These are phyloP conservation scores for Fusarium xylarioides DNA, from an alignment of 2,329 filamentous ascomycete genomes.

Conservation along the genomic window DNA sequence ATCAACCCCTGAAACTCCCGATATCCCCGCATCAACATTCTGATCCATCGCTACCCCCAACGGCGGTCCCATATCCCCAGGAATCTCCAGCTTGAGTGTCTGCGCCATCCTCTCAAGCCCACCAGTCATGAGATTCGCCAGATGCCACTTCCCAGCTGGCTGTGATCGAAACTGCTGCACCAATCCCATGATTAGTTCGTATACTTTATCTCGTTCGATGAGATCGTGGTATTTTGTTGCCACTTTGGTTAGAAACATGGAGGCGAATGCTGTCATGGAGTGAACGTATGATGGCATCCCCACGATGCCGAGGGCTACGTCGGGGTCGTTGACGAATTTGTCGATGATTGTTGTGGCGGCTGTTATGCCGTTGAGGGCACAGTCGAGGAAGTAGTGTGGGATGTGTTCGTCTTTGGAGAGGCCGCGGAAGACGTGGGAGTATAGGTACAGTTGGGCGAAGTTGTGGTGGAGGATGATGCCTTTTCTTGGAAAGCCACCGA, in stretches of 20 bases:
- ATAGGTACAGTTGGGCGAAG: slow-evolving; percentile 52
- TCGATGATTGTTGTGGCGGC: slow-evolving; percentile 54
- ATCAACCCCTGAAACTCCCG: slow-evolving; percentile 2
- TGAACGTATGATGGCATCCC: slow-evolving; percentile 61
- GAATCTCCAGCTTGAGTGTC: slow-evolving; percentile 4
- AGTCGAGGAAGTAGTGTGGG: slow-evolving; percentile 43
- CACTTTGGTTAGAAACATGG: slow-evolving; percentile 58
- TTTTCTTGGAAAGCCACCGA: slow-evolving; percentile 50
- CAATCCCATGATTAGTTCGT: slow-evolving; percentile 49
- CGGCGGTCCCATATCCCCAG: background rate
- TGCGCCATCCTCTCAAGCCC: slow-evolving; percentile 48
- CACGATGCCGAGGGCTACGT: slow-evolving; percentile 48
- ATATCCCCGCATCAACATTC: background rate
- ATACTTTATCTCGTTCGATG: slow-evolving; percentile 49
- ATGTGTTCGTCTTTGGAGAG: slow-evolving; percentile 41
- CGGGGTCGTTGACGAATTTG: slow-evolving; percentile 51
- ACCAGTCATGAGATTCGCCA: slow-evolving; percentile 56
- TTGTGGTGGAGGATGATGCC: slow-evolving; percentile 50
- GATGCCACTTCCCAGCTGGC: slow-evolving; percentile 54
- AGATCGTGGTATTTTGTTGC: slow-evolving; percentile 53
- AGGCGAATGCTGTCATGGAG: slow-evolving; percentile 62
- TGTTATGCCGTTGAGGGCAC: slow-evolving; percentile 39
- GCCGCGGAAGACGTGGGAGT: slow-evolving; percentile 51
- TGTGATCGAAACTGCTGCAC: slow-evolving; percentile 51
- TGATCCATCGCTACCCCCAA: background rate